Conservation (phyloP, 306 rosid genomes). For the Acacia crassicarpa region DNA sequence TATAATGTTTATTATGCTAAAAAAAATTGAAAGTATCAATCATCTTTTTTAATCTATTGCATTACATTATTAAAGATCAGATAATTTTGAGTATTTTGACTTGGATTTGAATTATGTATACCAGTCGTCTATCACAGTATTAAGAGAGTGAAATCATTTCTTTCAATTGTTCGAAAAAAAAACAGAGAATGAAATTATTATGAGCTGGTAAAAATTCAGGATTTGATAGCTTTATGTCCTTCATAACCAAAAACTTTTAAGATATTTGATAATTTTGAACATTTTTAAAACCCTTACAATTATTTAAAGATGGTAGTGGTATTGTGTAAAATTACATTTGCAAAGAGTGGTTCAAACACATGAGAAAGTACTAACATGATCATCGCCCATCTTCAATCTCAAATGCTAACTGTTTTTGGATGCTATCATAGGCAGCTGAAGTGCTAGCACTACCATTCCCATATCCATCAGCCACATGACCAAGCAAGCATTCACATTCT, state of each 20-base stretch:
- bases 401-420: not conserved
- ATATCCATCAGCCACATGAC: not conserved
- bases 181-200: too few relatives aligned
- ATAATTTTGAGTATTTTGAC: too few relatives aligned
- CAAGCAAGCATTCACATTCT: slow-evolving; percentile 2
- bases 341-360: not conserved
- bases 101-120: not conserved
- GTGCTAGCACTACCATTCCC: not conserved
- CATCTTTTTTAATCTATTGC: not conserved
- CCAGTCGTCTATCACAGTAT: too few relatives aligned
- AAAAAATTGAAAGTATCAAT: too few relatives aligned
- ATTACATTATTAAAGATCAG: too few relatives aligned
- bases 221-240: not conserved
- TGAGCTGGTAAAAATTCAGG: too few relatives aligned
- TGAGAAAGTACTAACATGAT: not conserved
- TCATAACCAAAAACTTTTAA: not conserved
- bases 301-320: too few relatives aligned
- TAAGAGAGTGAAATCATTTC: not conserved
- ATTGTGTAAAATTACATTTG: not conserved
- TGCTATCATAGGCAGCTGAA: not conserved
- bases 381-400: slow-evolving; percentile 3
- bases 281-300: not conserved
- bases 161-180: too few relatives aligned
- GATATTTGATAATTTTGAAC: not conserved
- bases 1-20: not conserved